Evolutionary conservation across 2,329 filamentous ascomycete genomes (phyloP), one percentile per base, ranked within the genome.

Genomic region (Fusarium virguliforme): DNA sequence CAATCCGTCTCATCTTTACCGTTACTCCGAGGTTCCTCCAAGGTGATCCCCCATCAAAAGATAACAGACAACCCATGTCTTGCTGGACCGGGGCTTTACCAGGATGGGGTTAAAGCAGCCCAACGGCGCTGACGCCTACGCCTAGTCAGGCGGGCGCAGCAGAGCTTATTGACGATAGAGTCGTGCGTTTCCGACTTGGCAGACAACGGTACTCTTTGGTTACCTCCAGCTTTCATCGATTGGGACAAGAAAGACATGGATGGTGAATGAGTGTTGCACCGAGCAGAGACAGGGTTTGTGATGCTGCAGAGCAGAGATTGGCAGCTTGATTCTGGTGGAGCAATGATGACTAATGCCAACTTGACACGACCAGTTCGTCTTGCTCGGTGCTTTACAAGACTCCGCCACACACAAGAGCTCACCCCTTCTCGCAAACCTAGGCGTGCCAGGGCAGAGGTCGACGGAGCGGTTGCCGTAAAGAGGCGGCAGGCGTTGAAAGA

Each of bases 141-240:
- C 30, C 53, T 56, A 68, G 59, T 59, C 46, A 64, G 61, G 70
- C 65, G 70, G 74, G 74, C 74, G 71, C 62, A 75, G 74, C 61
- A 72, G 68, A 76, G 74, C 74, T 76, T 76, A 74, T 73, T 67
- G 62, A 41, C 53, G 69, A 76, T 76, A 76, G 35, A 76, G 68
- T 74, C 58, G 50, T 67, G 57, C 65, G 57, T 62, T 54, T 63
- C 71, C 67, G 73, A 70, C 74, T 74, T 75, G 74, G 73, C 74
- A 67, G 15, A 35, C 40, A 37, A 40, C 55, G 53, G 18, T 18
- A 18, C 18, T 18, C 18, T 18, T 18, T 18, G 18, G 18, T 18
- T 18, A 18, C 18, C 18, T 18, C 18, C 18, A 18, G 18, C 18
- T 18, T 18, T 18, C 18, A 18, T 18, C 18, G 18, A 18, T 18